phyloP scores from a whole-genome alignment of 352 stramenopile species.

The Phytophthora pinifolia region DNA sequence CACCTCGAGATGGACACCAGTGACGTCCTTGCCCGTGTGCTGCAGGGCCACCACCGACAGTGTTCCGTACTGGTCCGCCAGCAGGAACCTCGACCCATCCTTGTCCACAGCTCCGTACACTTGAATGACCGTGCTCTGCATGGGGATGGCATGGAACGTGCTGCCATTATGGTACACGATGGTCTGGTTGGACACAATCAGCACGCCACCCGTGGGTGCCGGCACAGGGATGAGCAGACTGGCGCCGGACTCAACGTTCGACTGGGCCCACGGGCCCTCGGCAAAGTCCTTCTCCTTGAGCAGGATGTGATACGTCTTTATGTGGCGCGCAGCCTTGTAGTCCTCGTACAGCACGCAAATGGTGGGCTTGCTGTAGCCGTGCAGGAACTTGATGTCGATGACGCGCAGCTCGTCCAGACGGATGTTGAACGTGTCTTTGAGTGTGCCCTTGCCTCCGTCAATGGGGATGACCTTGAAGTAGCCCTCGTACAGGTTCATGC shows the following conservation, averaged over 20 bases:
- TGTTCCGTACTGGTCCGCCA: slow-evolving; percentile 89
- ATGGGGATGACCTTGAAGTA: slow-evolving; percentile 92
- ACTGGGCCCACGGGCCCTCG: slow-evolving; percentile 87
- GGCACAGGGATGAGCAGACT: slow-evolving; percentile 90
- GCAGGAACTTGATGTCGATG: slow-evolving; percentile 93
- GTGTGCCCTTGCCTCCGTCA: slow-evolving; percentile 70
- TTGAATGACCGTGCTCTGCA: slow-evolving; percentile 89
- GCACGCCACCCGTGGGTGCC: slow-evolving; percentile 75
- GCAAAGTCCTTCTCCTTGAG: slow-evolving; percentile 90
- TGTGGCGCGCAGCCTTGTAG: slow-evolving; percentile 85
- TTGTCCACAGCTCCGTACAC: slow-evolving; percentile 89
- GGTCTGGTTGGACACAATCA: slow-evolving; percentile 92
- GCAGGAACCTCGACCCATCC: slow-evolving; percentile 86
- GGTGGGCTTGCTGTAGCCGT: slow-evolving; percentile 86
- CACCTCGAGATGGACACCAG: slow-evolving; percentile 89
- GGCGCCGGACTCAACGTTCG: slow-evolving; percentile 86
- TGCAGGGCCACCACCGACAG: slow-evolving; percentile 90
- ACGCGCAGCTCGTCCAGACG: slow-evolving; percentile 92
- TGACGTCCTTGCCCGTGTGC: slow-evolving; percentile 70
- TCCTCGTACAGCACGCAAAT: slow-evolving; percentile 94
- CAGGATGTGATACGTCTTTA: slow-evolving; percentile 92
- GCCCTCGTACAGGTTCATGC: slow-evolving; percentile 92
- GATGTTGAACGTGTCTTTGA: slow-evolving; percentile 92
- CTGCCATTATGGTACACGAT: slow-evolving; percentile 91
- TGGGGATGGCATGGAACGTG: slow-evolving; percentile 91